Evolutionary conservation across 768 basidiomycete species (phyloP), one percentile per base, ranked within the genome.

Genomic region (Lentinula sp.): DNA sequence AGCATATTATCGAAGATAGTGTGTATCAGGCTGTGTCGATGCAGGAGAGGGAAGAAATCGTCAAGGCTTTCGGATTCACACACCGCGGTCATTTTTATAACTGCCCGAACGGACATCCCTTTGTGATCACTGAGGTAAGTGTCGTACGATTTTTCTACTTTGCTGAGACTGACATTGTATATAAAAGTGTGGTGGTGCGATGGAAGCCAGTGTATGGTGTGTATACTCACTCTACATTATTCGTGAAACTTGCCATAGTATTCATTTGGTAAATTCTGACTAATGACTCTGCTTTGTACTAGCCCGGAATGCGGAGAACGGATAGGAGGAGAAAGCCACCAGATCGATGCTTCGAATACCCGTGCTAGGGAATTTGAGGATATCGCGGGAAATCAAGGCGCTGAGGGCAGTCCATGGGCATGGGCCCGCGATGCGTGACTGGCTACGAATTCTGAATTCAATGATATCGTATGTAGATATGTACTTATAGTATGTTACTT

Each of bases 61-160:
- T 87, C 39, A 75, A 74, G 48, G 80, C 80, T 0, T 67, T 86
- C n/a, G 58, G 69, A 23, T 86, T 85, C 62, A 41, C 57, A 28
- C 46, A 9, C 70, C 60, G 43, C 56, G 57, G 79, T 0, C 81
- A 81, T 64, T 82, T 77, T 61, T 81, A 79, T 60, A 77, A 74
- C 16, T 84, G 83, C 60, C 77, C 72, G 0, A 86, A 87, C 54
- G 87, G 87, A 0, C 87, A 88, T 64, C 75, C 79, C 8, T 56
- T 56, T 37, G 36, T 37, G 20, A 87, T 88, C 37, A 71, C 68
- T 0, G 81, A 86, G 68, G 84, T 87, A 60, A 33, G 74, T 64
- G 41, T 43, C 46, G 65, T 56, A 28, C 28, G 3, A 28, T 3
- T 28, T 3, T 28, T 28, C 28, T 28, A 28, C 28, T 28, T 28